phyloP scores from a whole-genome alignment of 768 basidiomycete genomes.

The Boletus vinaceobasis region DNA sequence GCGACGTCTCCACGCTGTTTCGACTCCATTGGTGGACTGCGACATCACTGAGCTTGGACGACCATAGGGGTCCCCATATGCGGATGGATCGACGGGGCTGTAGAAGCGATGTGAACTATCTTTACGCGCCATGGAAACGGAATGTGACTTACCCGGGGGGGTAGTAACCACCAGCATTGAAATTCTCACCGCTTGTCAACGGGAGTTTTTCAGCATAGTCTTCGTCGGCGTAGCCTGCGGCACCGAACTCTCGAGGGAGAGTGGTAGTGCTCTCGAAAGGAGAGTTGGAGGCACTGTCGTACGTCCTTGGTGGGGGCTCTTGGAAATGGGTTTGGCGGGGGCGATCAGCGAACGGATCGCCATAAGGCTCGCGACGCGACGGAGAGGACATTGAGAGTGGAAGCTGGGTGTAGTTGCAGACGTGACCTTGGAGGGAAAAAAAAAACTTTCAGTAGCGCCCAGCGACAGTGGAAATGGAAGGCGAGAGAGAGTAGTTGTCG shows the following conservation, averaged over 20 bases:
- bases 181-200: slow-evolving; percentile 55
- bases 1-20: slow-evolving; percentile 67
- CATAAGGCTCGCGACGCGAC: slow-evolving; percentile 35
- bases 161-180: slow-evolving; percentile 60
- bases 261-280: slow-evolving; percentile 59
- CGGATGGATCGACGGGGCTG: slow-evolving; percentile 52
- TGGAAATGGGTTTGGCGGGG: slow-evolving; percentile 57
- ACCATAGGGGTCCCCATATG: slow-evolving; percentile 65
- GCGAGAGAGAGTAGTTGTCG: slow-evolving; percentile 8
- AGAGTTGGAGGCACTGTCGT: slow-evolving; percentile 36
- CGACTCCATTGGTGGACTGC: slow-evolving; percentile 51
- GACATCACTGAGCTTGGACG: slow-evolving; percentile 54
- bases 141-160: slow-evolving; percentile 60
- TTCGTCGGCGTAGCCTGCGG: slow-evolving; percentile 52
- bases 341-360: slow-evolving; percentile 74
- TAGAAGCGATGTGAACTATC: slow-evolving; percentile 8
- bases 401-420: neutral
- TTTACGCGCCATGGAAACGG: neutral
- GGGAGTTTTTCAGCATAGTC: slow-evolving; percentile 77
- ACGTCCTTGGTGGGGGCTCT: slow-evolving; percentile 50
- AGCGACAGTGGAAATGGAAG: slow-evolving; percentile 5
- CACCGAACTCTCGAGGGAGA: slow-evolving; percentile 52
- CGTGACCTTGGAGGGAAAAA: slow-evolving; percentile 8
- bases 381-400: slow-evolving; percentile 24
- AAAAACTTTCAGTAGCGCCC: slow-evolving; percentile 9